Conservation (phyloP, 2,329 filamentous ascomycete species). For the Chaetothyriales sp. region DNA sequence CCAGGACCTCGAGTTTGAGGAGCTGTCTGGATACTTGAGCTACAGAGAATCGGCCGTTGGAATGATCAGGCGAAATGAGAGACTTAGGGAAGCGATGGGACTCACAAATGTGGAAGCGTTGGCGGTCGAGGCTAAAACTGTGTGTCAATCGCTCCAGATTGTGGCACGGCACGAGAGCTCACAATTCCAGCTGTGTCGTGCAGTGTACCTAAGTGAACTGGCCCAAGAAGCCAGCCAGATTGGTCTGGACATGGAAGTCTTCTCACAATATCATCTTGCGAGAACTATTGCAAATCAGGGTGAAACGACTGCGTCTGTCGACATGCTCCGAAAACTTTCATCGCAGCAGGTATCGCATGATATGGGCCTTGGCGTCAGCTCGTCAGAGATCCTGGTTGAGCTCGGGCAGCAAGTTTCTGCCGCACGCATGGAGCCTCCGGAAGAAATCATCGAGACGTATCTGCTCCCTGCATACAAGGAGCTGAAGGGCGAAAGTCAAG, state of each 20-base stretch:
- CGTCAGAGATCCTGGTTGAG: constrained; percentile 69
- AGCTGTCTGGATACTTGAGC: constrained; percentile 67
- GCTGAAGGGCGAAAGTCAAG: constrained; percentile 53
- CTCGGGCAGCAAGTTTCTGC: constrained; percentile 80
- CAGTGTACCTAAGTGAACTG: constrained; percentile 68
- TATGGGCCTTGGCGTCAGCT: constrained; percentile 46
- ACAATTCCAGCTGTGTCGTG: constrained; percentile 76
- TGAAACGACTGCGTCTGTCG: constrained; percentile 76
- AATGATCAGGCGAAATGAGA: constrained; percentile 57
- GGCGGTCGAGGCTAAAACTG: constrained; percentile 60
- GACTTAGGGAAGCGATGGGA: constrained; percentile 47
- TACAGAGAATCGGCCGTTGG: constrained; percentile 73
- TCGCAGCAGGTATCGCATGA: background rate
- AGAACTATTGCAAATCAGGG: constrained; percentile 90
- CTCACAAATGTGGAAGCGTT: constrained; percentile 52
- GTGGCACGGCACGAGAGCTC: constrained; percentile 67
- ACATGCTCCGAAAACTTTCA: constrained; percentile 52
- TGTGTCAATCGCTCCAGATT: constrained; percentile 60
- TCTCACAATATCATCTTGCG: constrained; percentile 68
- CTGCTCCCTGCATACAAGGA: constrained; percentile 72
- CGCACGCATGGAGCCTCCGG: constrained; percentile 79
- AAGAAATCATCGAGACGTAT: constrained; percentile 77
- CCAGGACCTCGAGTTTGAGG: constrained; percentile 56
- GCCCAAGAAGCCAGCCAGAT: constrained; percentile 54
- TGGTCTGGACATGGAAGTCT: constrained; percentile 64